Conservation (phyloP, 2,329 filamentous ascomycete species). For the Fusarium palustre region DNA sequence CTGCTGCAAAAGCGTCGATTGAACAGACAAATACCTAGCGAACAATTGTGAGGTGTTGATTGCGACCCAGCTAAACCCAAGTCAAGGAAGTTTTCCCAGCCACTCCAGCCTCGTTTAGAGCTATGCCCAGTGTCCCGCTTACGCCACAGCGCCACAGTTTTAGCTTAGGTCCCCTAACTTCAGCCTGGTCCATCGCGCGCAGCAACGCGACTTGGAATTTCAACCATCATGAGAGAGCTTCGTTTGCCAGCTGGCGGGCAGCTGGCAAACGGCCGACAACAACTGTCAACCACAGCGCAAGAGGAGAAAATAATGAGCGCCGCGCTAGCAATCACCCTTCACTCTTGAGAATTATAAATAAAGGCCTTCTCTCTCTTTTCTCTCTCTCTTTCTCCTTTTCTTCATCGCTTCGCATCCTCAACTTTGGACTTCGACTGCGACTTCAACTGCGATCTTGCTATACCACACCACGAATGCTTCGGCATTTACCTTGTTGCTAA, state of each 20-base stretch:
- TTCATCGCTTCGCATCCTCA: slow-evolving; percentile 15
- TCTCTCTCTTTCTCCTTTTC: neutral
- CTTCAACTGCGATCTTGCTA: slow-evolving; percentile 14
- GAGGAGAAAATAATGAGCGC: too few relatives aligned
- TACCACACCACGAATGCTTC: slow-evolving; percentile 12
- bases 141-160: slow-evolving; percentile 34
- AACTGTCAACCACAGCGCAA: neutral
- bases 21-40: slow-evolving; percentile 4
- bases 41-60: slow-evolving; percentile 28
- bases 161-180: slow-evolving; percentile 13
- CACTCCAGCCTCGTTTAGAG: slow-evolving; percentile 40
- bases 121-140: neutral
- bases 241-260: neutral
- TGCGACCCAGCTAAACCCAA: slow-evolving; percentile 22
- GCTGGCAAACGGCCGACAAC: neutral
- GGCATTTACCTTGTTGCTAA: slow-evolving; percentile 3
- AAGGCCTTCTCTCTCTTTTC: slow-evolving; percentile 4
- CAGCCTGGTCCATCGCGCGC: slow-evolving; percentile 36
- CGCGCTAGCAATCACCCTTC: slow-evolving; percentile 6
- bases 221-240: neutral
- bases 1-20: slow-evolving; percentile 6
- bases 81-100: slow-evolving; percentile 46
- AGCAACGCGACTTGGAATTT: slow-evolving; percentile 19
- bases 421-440: slow-evolving; percentile 2
- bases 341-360: slow-evolving; percentile 9